Conservation (phyloP, 75 land plant species). For the Isoetes taiwanensis region DNA sequence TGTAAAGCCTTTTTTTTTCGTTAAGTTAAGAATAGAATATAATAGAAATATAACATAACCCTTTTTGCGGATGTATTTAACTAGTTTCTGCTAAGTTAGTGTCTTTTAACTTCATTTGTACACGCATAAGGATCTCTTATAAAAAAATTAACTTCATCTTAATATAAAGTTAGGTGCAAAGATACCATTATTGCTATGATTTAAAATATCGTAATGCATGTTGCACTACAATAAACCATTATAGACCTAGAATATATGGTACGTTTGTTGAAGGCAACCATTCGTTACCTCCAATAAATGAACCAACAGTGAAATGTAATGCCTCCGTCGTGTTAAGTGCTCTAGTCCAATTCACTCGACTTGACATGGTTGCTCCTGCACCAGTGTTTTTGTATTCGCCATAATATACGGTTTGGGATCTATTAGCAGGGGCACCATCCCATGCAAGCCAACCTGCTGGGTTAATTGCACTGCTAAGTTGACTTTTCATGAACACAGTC, state of each 20-base stretch:
- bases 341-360: constrained; percentile 30
- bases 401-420: constrained; percentile 29
- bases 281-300: constrained; percentile 4
- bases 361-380: constrained; percentile 16
- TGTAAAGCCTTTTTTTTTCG: too few relatives aligned
- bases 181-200: too few relatives aligned
- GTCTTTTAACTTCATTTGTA: too few relatives aligned
- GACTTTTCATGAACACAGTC: constrained; percentile 33
- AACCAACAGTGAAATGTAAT: constrained; percentile 12
- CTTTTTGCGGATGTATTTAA: too few relatives aligned
- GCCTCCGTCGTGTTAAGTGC: constrained; percentile 1
- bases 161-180: too few relatives aligned
- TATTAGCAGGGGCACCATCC: constrained; percentile 34
- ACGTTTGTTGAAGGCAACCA: constrained; percentile 28
- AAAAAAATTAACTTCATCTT: too few relatives aligned
- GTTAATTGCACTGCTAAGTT: constrained; percentile 28
- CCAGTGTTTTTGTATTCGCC: constrained; percentile 33
- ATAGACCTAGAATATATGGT: constrained; percentile 4
- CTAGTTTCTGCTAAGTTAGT: too few relatives aligned
- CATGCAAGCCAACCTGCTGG: constrained; percentile 74
- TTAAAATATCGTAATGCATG: too few relatives aligned
- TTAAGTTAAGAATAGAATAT: too few relatives aligned
- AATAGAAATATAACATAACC: too few relatives aligned
- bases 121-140: too few relatives aligned
- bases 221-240: not conserved